Percentiles rank a stretch among this genome's conserved stretches.
phyloP scores from a whole-genome alignment of 2,329 filamentous ascomycete species.

The Thelonectria olida region DNA sequence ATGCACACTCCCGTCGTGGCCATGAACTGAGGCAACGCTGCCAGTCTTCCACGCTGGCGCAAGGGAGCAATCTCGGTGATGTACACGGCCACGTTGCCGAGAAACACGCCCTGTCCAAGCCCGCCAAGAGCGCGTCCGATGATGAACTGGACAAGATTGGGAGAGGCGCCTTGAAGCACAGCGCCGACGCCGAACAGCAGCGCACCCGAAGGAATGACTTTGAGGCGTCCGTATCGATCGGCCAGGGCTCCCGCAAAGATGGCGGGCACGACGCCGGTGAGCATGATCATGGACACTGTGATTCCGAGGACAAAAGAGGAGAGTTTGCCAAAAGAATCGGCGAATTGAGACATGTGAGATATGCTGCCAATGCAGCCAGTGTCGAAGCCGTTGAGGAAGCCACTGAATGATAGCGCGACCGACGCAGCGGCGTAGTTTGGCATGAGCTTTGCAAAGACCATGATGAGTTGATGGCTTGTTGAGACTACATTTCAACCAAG shows the following conservation, averaged over 20 bases:
- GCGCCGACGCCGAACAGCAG: constrained; percentile 62
- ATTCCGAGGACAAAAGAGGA: constrained; percentile 64
- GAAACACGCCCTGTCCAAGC: constrained; percentile 66
- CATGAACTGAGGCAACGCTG: constrained; percentile 62
- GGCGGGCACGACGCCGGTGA: constrained; percentile 66
- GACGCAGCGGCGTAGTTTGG: neutral
- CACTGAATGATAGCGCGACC: constrained; percentile 49
- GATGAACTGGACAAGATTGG: constrained; percentile 61
- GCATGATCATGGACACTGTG: constrained; percentile 66
- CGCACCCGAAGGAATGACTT: constrained; percentile 49
- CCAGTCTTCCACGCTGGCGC: constrained; percentile 58
- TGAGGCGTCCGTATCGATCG: constrained; percentile 59
- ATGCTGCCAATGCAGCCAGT: constrained; percentile 3
- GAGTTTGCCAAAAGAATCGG: constrained; percentile 48
- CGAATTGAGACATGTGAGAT: neutral
- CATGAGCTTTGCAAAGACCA: neutral
- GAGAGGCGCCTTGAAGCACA: constrained; percentile 59
- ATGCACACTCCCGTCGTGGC: constrained; percentile 58
- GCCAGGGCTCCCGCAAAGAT: constrained; percentile 65
- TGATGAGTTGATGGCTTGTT: neutral
- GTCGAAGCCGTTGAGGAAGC: constrained; percentile 2
- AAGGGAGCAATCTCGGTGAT: constrained; percentile 69
- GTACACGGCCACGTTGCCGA: constrained; percentile 67
- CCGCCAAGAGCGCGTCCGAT: constrained; percentile 65
- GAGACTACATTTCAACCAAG: neutral